Evolutionary conservation across 768 basidiomycete species (phyloP), one percentile per base, ranked within the genome.

Genomic region (Lactifluus pinguis): DNA sequence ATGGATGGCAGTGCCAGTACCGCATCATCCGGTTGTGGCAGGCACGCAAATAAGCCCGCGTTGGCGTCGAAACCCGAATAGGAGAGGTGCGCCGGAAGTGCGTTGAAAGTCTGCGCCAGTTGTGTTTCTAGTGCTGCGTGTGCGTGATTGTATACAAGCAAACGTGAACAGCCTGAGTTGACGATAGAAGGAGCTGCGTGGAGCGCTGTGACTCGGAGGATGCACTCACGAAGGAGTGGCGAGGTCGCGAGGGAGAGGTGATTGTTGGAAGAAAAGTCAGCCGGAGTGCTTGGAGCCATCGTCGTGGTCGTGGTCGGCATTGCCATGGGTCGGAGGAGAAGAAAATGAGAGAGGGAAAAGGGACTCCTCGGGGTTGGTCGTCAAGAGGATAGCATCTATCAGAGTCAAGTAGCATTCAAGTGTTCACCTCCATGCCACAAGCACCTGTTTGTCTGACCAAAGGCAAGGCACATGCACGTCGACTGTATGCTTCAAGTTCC

Each of bases 11-110:
- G 88, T 90, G 69, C 97, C 95, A 97, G 73, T 47, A 97, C 72
- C 49, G 81, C 80, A 69, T 98, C 95, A 10, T 84, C 84, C 0
- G 77, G 70, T 60, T 90, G 90, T 0, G 94, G 93, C 0, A 97
- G 72, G 49, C 82, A 81, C 0, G 89, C 78, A 74, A 95, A 95
- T 72, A 95, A 83, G 0, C 86, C 88, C 3, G 86, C 87, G 69
- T 98, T 98, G 9, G 94, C 94, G 72, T 95, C 94, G 71, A 87
- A 95, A 0, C 94, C 94, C 0, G 90, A 92, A 71, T 92, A 94
- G 79, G 93, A 93, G 5, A 97, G 77, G 9, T 97, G 76, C 0
- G 89, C 89, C 0, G 83, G 76, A 39, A 78, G 79, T 6, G 81
- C 75, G 17, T 71, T 66, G 72, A 94, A 92, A 71, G 90, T 87